Conservation (phyloP, 1,284 basidiomycete species). For the Microbotryomycetes sp. region DNA sequence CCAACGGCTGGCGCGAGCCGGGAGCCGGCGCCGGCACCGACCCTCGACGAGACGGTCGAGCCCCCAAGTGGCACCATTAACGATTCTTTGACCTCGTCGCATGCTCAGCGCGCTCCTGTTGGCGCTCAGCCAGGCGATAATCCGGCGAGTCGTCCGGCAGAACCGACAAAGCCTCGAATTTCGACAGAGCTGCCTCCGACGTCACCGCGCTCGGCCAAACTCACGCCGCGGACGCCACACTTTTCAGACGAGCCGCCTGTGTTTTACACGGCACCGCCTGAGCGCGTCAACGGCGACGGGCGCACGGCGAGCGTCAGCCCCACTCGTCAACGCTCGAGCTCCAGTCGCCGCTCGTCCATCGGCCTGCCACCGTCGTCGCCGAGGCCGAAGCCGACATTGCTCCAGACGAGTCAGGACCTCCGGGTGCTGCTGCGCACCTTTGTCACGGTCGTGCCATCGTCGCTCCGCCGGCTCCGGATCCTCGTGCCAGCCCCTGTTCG, state of each 20-base stretch:
- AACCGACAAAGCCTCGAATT: background rate
- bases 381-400: background rate
- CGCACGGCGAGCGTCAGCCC: background rate
- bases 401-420: slow-evolving; percentile 30
- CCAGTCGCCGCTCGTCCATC: background rate
- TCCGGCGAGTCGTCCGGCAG: background rate
- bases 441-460: slow-evolving; percentile 28
- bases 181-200: background rate
- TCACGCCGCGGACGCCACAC: background rate
- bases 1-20: background rate
- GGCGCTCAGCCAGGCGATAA: background rate
- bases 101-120: background rate
- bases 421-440: slow-evolving; percentile 28
- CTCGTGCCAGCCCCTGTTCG: slow-evolving; percentile 28
- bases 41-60: background rate
- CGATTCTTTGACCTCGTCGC: background rate
- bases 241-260: slow-evolving; percentile 1
- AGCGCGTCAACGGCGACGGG: background rate
- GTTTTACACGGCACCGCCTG: background rate
- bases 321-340: background rate
- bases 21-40: background rate
- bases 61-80: background rate
- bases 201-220: background rate
- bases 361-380: background rate
- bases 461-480: slow-evolving; percentile 24